Evolutionary conservation across 2,329 filamentous ascomycete species (phyloP).

Genomic region (Paracorniculantispora psalliotae): DNA sequence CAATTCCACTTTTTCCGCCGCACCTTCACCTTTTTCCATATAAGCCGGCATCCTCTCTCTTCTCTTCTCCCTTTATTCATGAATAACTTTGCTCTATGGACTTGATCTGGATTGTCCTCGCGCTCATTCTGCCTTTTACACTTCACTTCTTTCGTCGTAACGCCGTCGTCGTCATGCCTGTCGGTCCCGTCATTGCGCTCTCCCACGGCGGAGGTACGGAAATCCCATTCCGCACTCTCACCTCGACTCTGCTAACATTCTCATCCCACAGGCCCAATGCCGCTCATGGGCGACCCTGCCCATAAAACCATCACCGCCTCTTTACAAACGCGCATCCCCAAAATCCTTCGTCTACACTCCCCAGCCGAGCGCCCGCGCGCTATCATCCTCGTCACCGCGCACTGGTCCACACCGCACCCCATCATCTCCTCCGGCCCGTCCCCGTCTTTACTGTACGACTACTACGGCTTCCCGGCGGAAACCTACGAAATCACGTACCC

Average conservation of each 20-base stretch:
- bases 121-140: neutral
- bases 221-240: neutral
- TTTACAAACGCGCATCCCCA: conserved; percentile 47
- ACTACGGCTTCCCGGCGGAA: conserved; percentile 53
- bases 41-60: neutral
- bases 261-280: conserved; percentile 44
- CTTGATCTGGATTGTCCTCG: neutral
- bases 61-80: neutral
- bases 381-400: conserved; percentile 54
- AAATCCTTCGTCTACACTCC: conserved; percentile 50
- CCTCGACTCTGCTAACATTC: neutral
- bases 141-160: neutral
- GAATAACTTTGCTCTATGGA: conserved; percentile 2
- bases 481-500: conserved; percentile 52
- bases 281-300: conserved; percentile 49
- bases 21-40: neutral
- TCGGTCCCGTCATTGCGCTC: conserved; percentile 42
- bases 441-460: conserved; percentile 52
- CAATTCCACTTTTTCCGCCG: neutral
- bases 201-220: conserved; percentile 44
- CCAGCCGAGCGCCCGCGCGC: conserved; percentile 40
- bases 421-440: conserved; percentile 45
- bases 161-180: conserved; percentile 29
- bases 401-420: conserved; percentile 48
- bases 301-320: conserved; percentile 48